Base-by-base conservation (phyloP, 1,284 basidiomycete genomes). In the Porodaedalea pini region DNA sequence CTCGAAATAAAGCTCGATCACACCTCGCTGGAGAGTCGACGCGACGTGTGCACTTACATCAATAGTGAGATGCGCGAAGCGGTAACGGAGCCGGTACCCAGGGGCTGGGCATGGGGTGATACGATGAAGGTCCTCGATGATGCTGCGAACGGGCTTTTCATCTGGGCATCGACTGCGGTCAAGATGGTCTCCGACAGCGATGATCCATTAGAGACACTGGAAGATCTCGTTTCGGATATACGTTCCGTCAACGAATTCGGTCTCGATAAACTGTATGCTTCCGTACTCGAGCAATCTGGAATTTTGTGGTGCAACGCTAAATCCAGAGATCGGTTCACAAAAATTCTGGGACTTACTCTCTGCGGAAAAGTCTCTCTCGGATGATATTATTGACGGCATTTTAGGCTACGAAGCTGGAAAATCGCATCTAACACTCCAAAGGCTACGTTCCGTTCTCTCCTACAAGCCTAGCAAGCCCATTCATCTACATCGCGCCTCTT, bases 81-180 rank as follows among this genome's bases (percentile, higher is more conserved):
- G 21, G 44, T 21, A 7, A 11, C 10, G 10, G 13, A 25, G 6
- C 10, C 10, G 3, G 23, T 47, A 19, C 44, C 44, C 3, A 21
- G 15, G 7, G 29, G 29, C 19, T 47, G n/a, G n/a, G 21, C 23
- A 27, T 47, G 44, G n/a, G 44, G 23, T 19, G n/a, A 7, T 11
- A 34, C 11, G 13, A 31, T 51, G 29, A 6, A 21, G 11, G 32
- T 25, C 13, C 49, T 39, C 27, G 36, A 11, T 17, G 49, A 39
- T 36, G 29, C 15, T 3, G 49, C 49, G 7, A 27, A 36, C 5
- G 49, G 49, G 3, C n/a, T 51, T 3, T 51, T 51, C 21, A 51
- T 51, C 13, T 51, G 49, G 49, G 49, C 49, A 31, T 31, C 49
- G 15, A 51, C 49, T 6, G 49, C 31, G 36, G 29, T 34, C 36